phyloP scores from a whole-genome alignment of 2,329 filamentous ascomycete genomes.

The Cladobotryum protrusum region DNA sequence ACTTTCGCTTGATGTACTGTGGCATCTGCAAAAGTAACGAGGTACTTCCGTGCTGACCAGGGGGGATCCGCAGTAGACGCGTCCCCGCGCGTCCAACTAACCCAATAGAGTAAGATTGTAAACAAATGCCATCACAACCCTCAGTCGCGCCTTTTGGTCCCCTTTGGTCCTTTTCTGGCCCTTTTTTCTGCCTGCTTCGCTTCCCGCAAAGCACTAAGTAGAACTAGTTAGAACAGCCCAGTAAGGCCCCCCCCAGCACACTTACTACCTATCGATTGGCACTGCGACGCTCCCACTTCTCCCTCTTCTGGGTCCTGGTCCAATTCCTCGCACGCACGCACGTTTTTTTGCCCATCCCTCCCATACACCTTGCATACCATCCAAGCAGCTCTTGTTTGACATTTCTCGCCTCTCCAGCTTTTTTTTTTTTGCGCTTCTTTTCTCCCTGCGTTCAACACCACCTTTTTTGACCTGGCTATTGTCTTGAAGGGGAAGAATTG shows the following conservation, averaged over 20 bases:
- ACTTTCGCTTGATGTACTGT: not conserved
- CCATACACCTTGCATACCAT: constrained; percentile 11
- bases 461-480: constrained; percentile 4
- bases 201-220: no score
- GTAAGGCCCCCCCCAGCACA: not conserved
- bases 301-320: constrained; percentile 1
- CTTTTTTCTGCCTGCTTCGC: no score
- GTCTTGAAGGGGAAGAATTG: constrained; percentile 6
- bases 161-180: not conserved
- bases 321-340: not conserved
- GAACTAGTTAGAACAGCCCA: not conserved
- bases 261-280: not conserved
- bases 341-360: constrained; percentile 4
- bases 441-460: constrained; percentile 6
- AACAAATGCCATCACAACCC: constrained; percentile 32
- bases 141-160: constrained; percentile 10
- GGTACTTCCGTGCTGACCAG: not conserved
- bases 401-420: not conserved
- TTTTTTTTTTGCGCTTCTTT: not conserved
- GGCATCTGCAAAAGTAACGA: not conserved
- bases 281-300: no score
- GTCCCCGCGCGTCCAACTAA: constrained; percentile 27
- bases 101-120: constrained; percentile 25
- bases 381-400: constrained; percentile 5
- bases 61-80: constrained; percentile 24